Evolutionary conservation across 208 protist species (phyloP), one percentile per base, ranked within the genome.

Genomic region (Tritrichomonas musculus): DNA sequence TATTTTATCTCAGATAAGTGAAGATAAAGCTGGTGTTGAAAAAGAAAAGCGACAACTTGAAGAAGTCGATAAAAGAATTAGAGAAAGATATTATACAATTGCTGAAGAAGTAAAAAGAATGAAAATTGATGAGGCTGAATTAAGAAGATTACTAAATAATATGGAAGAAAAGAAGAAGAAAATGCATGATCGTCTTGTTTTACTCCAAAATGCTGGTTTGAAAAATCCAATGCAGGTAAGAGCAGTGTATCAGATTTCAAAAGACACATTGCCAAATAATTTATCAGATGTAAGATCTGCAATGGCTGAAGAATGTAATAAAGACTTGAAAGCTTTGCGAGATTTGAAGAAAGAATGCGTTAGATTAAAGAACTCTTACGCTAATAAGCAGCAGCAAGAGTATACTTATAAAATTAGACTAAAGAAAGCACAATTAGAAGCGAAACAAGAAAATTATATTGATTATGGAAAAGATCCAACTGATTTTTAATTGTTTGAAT

Each of bases 51-150:
- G 44, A n/a, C 77, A 88, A 30, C 47, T 88, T 4, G 77, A 88
- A 88, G 77, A 88, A 88, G 47, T 88, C 77, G 77, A 88, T 88
- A 44, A 88, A 88, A 27, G 77, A 39, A n/a, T 88, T 25, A 25
- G 77, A 33, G 77, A 88, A 50, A 44, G 47, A 88, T 88, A 88
- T 50, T 8, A 44, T 53, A 88, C 77, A 57, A 88, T 88, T 57
- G 77, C 47, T 27, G 77, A 88, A 88, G 77, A 88, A 57, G 20
- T 88, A 20, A 0, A 30, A 60, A 47, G 77, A 14, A n/a, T 88
- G 9, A 88, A 88, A 8, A n/a, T 8, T n/a, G 77, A 88, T 20
- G 77, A 88, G n/a, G 3, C 36, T 50, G 47, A 53, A 39, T 44
- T 53, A 57, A 53, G 47, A 20, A 88, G 47, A 88, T 14, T 88